These are phyloP conservation scores for Russula sp. DNA, from an alignment of 768 basidiomycete genomes.

Conservation along the genomic window DNA sequence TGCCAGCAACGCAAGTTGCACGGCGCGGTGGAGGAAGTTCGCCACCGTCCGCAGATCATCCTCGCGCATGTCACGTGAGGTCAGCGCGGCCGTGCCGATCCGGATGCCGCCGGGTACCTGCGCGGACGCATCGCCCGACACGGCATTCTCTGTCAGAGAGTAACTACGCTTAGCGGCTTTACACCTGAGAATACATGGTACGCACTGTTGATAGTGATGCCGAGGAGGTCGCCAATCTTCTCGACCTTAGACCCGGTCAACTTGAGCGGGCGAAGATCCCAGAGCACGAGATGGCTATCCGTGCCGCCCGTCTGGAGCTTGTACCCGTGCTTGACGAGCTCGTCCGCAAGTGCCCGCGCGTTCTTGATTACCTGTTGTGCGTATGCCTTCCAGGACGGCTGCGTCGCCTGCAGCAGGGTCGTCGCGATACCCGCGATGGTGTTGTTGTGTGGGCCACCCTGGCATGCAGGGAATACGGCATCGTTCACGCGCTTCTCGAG, in stretches of 20 bases:
- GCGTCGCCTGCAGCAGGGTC: conserved; percentile 82
- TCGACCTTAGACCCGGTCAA: conserved; percentile 98
- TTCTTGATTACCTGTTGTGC: conserved; percentile 94
- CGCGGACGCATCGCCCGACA: conserved; percentile 93
- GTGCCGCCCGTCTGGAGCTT: conserved; percentile 95
- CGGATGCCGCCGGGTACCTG: conserved; percentile 97
- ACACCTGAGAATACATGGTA: conserved; percentile 15
- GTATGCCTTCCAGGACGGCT: conserved; percentile 85
- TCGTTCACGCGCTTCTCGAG: conserved; percentile 97
- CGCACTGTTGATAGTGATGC: conserved; percentile 94
- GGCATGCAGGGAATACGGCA: conserved; percentile 99
- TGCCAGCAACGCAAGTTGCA: conserved; percentile 81
- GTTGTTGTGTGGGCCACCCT: conserved; percentile 99
- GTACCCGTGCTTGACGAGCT: conserved; percentile 77
- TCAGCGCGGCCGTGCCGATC: conserved; percentile 89
- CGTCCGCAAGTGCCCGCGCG: conserved; percentile 66
- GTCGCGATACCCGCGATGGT: conserved; percentile 96
- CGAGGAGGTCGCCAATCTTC: conserved; percentile 95
- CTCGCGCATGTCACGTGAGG: conserved; percentile 90
- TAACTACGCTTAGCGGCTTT: not conserved
- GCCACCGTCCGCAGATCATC: conserved; percentile 83
- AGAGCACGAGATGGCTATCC: conserved; percentile 96
- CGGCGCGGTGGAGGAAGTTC: conserved; percentile 87
- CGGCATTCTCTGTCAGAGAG: conserved; percentile 72
- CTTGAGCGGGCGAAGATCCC: conserved; percentile 93